Evolutionary conservation across 345 rosid species (phyloP).

Genomic region (Viola odorata): DNA sequence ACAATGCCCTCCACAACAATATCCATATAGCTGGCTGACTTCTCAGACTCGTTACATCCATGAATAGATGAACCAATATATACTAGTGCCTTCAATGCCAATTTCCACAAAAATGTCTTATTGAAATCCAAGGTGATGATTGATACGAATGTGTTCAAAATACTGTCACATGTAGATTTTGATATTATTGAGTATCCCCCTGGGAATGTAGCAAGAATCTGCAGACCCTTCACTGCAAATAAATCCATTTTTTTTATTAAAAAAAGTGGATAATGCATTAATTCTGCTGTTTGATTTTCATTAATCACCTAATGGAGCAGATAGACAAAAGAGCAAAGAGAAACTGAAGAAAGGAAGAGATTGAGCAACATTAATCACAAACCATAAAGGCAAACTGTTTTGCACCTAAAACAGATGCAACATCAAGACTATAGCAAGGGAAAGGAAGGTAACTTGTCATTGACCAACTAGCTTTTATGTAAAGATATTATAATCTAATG

Average conservation of each 20-base stretch:
- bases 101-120: slow-evolving; percentile 49
- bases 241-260: slow-evolving; percentile 7
- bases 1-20: slow-evolving; percentile 54
- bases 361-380: no score
- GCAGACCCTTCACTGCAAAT: slow-evolving; percentile 80
- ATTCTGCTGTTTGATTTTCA: no score
- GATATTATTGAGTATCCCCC: slow-evolving; percentile 46
- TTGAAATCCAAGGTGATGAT: slow-evolving; percentile 39
- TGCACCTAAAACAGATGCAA: no score
- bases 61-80: slow-evolving; percentile 62
- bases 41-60: slow-evolving; percentile 45
- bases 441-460: no score
- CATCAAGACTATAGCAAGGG: no score
- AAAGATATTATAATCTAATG: neutral
- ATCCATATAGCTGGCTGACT: slow-evolving; percentile 45
- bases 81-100: slow-evolving; percentile 63
- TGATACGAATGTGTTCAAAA: slow-evolving; percentile 51
- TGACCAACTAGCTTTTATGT: no score
- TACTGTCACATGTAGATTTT: slow-evolving; percentile 51
- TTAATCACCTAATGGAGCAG: no score
- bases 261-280: no score
- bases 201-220: slow-evolving; percentile 55
- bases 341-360: no score
- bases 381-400: no score
- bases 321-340: no score